A percentile compares a stretch with the other conserved stretches of the same genome.
Conservation (phyloP, 2,329 filamentous ascomycete genomes). For the Dothidotthia symphoricarpi region DNA sequence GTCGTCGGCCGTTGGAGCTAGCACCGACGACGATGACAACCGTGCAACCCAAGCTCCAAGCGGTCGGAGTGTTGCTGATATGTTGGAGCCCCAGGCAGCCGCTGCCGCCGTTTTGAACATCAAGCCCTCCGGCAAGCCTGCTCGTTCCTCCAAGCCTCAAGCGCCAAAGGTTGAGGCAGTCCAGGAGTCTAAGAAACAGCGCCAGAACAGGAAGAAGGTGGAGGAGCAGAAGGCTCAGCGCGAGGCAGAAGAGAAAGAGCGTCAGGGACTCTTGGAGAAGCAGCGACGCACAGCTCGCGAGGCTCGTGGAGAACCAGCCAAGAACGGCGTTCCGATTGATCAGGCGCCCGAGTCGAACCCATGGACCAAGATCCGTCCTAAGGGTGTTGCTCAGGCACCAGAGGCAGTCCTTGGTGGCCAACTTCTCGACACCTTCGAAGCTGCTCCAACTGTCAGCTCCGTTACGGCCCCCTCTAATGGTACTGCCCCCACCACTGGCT, state of each 20-base stretch:
- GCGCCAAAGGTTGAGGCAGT: conserved; percentile 53
- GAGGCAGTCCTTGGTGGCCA: conserved; percentile 24
- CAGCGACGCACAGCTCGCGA: conserved; percentile 80
- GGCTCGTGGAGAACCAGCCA: conserved; percentile 76
- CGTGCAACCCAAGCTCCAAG: conserved; percentile 59
- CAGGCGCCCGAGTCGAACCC: conserved; percentile 52
- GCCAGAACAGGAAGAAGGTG: conserved; percentile 85
- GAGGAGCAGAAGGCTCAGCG: conserved; percentile 74
- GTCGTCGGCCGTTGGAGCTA: conserved; percentile 60
- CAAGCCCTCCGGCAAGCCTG: conserved; percentile 62
- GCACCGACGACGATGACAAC: conserved; percentile 79
- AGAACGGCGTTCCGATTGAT: conserved; percentile 65
- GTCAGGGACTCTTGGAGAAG: conserved; percentile 73
- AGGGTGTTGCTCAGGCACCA: conserved; percentile 22
- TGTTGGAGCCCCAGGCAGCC: conserved; percentile 72
- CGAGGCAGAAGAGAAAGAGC: conserved; percentile 74
- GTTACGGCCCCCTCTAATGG: conserved; percentile 41
- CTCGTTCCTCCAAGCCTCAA: conserved; percentile 61
- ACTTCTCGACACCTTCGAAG: conserved; percentile 54
- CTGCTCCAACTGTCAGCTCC: conserved; percentile 43
- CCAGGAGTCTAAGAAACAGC: conserved; percentile 88
- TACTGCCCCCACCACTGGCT: conserved; percentile 41
- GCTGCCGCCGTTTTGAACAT: conserved; percentile 76
- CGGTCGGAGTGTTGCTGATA: conserved; percentile 76
- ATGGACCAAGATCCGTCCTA: conserved; percentile 49